phyloP scores from a whole-genome alignment of 2,329 filamentous ascomycete species.

The Ophiocordyceps sinensis region DNA sequence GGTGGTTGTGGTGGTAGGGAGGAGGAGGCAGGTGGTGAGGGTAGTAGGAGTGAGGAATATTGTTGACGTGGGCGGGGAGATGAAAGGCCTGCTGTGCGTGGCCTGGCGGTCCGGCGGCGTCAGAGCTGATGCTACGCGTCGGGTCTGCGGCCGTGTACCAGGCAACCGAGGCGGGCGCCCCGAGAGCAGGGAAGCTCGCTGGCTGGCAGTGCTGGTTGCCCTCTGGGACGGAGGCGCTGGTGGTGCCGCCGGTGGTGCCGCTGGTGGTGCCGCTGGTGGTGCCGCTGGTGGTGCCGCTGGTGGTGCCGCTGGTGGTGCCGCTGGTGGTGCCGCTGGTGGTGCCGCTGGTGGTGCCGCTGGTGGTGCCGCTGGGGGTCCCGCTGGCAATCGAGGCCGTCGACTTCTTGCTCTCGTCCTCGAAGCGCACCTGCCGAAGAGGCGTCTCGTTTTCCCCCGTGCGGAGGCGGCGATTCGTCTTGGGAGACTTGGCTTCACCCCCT shows the following conservation, averaged over 20 bases:
- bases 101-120: background rate
- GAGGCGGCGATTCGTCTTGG: slow-evolving; percentile 13
- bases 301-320: slow-evolving; percentile 1
- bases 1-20: slow-evolving; percentile 1
- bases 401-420: slow-evolving; percentile 5
- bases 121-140: slow-evolving; percentile 12
- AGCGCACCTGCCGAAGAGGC: slow-evolving; percentile 18
- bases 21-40: background rate
- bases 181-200: slow-evolving; percentile 13
- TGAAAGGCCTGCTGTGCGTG: too few species aligned
- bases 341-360: slow-evolving; percentile 3
- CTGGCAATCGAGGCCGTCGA: slow-evolving; percentile 3
- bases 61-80: too few species aligned
- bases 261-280: slow-evolving; percentile 1
- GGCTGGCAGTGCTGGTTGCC: slow-evolving; percentile 10
- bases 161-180: slow-evolving; percentile 9
- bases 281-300: slow-evolving; percentile 4
- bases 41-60: background rate
- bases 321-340: slow-evolving; percentile 4
- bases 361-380: slow-evolving; percentile 4
- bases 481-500: slow-evolving; percentile 9
- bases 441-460: slow-evolving; percentile 9
- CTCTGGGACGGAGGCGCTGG: too few species aligned
- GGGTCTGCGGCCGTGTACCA: slow-evolving; percentile 21
- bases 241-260: slow-evolving; percentile 4